Base-by-base conservation (phyloP, 1,284 basidiomycete genomes). In the Golubevia sp. region DNA sequence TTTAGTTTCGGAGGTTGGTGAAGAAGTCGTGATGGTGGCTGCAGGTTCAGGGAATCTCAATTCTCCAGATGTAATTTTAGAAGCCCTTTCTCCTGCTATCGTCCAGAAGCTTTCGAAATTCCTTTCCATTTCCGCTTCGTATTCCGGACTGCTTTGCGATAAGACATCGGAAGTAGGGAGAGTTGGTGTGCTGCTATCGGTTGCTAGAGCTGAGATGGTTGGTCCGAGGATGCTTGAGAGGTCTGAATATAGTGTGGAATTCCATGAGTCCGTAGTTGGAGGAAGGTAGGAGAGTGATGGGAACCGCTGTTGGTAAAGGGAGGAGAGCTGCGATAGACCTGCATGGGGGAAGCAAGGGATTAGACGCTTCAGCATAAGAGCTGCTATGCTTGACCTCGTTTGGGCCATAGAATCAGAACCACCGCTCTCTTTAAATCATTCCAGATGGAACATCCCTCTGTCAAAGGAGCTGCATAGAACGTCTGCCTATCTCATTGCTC, bases 61-160 rank as follows among this genome's bases (percentile, higher is more conserved):
- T 44, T 44, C 38, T 44, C 38, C 38, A 44, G 38, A 44, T 44
- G 49, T 58, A 20, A 81, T 55, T 63, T 76, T 76, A 34, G 55
- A 63, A 2, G 78, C 75, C 13, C 79, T 73, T 44, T 77, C 76
- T 38, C 70, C 65, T 5, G 79, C 75, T 30, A 77, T 72, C 56
- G 79, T 76, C 75, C 76, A 82, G 0, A 82, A 67, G 18, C 73
- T 74, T 25, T 79, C 79, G 0, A 75, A 68, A 13, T 64, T 71
- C 15, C 78, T 68, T 1, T 73, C 69, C 26, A 80, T 68, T 60
- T 82, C 78, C 0, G 70, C 58, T 21, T 68, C 62, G 76, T 77
- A 82, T 51, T 70, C 70, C 0, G 61, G 55, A 1, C 66, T 68
- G 1, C 51, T 67, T 24, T 55, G 34, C 1, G 25, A 20, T 13